These are phyloP conservation scores for Didymella arachidicola DNA, from an alignment of 2,329 filamentous ascomycete genomes.

Conservation along the genomic window DNA sequence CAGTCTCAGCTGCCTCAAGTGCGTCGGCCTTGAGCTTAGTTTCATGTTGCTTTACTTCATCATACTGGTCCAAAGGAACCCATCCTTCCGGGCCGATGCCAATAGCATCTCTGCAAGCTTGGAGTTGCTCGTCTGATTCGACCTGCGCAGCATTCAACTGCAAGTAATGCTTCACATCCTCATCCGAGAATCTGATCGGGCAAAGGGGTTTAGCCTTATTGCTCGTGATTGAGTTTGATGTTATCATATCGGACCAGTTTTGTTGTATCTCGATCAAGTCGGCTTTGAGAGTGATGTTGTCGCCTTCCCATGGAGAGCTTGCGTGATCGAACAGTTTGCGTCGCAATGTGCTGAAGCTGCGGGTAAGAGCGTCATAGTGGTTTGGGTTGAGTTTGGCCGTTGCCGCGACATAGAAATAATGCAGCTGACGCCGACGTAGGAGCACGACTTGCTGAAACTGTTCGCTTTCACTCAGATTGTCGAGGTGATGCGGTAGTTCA, in stretches of 20 bases:
- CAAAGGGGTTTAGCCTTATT: slow-evolving; percentile 24
- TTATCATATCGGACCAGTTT: slow-evolving; percentile 31
- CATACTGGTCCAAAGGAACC: slow-evolving; percentile 39
- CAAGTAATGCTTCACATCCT: slow-evolving; percentile 30
- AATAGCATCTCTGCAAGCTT: slow-evolving; percentile 32
- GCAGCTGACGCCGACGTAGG: slow-evolving; percentile 39
- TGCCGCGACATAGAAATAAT: slow-evolving; percentile 41
- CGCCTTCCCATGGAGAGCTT: slow-evolving; percentile 41
- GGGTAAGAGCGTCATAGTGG: slow-evolving; percentile 37
- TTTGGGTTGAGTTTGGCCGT: slow-evolving; percentile 35
- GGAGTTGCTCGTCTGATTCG: slow-evolving; percentile 37
- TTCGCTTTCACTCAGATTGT: slow-evolving; percentile 30
- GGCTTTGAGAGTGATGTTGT: slow-evolving; percentile 40
- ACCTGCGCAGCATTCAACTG: slow-evolving; percentile 31
- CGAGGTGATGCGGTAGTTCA: slow-evolving; percentile 34
- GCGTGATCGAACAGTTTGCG: slow-evolving; percentile 39
- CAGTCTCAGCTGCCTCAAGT: slow-evolving; percentile 33
- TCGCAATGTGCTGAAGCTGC: slow-evolving; percentile 31
- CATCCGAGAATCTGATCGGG: slow-evolving; percentile 33
- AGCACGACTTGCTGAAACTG: slow-evolving; percentile 38
- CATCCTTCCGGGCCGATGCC: slow-evolving; percentile 40
- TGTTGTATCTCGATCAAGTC: slow-evolving; percentile 32
- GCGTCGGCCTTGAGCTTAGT: slow-evolving; percentile 33
- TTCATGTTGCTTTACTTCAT: slow-evolving; percentile 23
- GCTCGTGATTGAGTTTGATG: slow-evolving; percentile 9